Base-by-base conservation (phyloP, 257 asterid species). In the Handroanthus guayacan region DNA sequence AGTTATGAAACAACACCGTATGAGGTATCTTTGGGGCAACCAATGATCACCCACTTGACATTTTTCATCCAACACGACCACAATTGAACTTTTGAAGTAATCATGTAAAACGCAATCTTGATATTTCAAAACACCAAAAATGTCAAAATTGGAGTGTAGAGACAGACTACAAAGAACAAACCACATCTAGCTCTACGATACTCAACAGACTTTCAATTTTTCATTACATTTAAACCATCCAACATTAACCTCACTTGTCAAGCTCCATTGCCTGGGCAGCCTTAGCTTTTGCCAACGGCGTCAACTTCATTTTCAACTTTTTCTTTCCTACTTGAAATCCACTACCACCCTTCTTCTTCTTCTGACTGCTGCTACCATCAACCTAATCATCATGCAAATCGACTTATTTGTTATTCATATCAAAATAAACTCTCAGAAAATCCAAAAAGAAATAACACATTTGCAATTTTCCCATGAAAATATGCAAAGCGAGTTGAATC, bases 191-290 rank as follows among this genome's bases (percentile, higher is more conserved):
- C 47, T 52, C 67, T 54, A 39, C 5, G 37, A 37, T 48, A 74
- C 43, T 74, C 51, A 34, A 61, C 18, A 16, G 14, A 50, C 3
- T 67, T 60, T 70, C 67, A 20, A 9, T 34, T 67, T 39, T 51
- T 52, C 31, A n/a, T 16, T 25, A 60, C 48, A 63, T 25, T 34
- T 50, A 43, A 62, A 34, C 55, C 57, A 69, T 67, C 72, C 13
- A 4, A 72, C 39, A 55, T 63, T 60, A 69, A 84, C 82, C 84
- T 91, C 92, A 95, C 36, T 89, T 85, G 80, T 95, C 97, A 55
- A 95, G 62, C 84, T 93, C 97, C 98, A 95, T 95, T 10, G 97
- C 99, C 75, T 95, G 99, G 38, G 96, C 97, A 75, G 97, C 99
- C 85, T 93, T 93, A 80, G 99, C 98, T 85, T 91, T 95, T 9